Percentiles rank a stretch among this genome's conserved stretches.
Conservation (phyloP, 106 monocot species). For the Hemerocallis citrina region DNA sequence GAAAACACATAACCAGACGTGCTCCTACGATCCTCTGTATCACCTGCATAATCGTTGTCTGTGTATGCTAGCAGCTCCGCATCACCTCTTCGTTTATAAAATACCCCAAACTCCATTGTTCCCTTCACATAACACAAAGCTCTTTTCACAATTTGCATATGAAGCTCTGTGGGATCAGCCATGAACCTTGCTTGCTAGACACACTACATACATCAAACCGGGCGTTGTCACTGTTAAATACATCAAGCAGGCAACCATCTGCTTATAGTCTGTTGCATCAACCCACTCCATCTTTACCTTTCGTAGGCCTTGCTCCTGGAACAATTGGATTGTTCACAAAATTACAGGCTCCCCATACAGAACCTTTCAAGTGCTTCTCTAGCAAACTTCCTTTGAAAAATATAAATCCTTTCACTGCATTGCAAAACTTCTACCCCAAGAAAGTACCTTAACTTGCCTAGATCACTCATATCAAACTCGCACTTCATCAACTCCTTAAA, state of each 20-base stretch:
- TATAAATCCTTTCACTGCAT: constrained; percentile 1
- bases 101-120: constrained; percentile 10
- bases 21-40: constrained; percentile 3
- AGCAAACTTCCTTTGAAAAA: constrained; percentile 10
- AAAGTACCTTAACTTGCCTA: background rate
- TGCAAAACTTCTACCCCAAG: background rate
- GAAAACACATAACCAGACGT: constrained; percentile 8
- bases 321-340: background rate
- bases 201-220: background rate
- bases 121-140: constrained; percentile 10
- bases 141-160: constrained; percentile 5
- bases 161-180: background rate
- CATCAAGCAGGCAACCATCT: constrained; percentile 15
- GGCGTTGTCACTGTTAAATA: constrained; percentile 21
- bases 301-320: background rate
- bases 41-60: constrained; percentile 6
- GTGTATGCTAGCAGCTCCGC: constrained; percentile 4
- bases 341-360: constrained; percentile 10
- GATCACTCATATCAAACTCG: background rate
- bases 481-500: background rate
- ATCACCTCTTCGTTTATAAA: background rate
- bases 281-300: too few relatives aligned
- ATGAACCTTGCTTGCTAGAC: background rate
- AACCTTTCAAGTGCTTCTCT: background rate
- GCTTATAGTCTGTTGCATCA: constrained; percentile 12